These are phyloP conservation scores for Blepharisma japonicum DNA, from an alignment of 73 alveolate genomes.

Conservation along the genomic window DNA sequence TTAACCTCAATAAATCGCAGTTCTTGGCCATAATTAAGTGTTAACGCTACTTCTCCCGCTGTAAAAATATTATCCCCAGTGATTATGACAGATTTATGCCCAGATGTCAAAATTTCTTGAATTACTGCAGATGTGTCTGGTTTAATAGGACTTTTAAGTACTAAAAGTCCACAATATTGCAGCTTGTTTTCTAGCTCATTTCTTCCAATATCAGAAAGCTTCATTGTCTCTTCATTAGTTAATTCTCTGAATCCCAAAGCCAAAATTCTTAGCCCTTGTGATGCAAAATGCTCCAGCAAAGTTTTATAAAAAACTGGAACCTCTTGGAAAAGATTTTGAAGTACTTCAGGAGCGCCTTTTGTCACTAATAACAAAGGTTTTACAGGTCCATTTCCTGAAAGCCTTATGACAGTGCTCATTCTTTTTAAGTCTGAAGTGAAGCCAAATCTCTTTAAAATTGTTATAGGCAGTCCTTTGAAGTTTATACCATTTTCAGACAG, in stretches of 20 bases:
- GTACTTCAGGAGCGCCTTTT: constrained; percentile 96
- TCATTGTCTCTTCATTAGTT: constrained; percentile 72
- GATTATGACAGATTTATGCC: constrained; percentile 79
- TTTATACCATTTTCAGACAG: constrained; percentile 46
- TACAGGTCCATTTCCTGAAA: constrained; percentile 62
- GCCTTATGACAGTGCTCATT: constrained; percentile 80
- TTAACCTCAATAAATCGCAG: constrained; percentile 12
- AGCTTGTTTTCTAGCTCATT: constrained; percentile 84
- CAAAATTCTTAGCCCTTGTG: constrained; percentile 88
- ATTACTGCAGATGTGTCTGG: constrained; percentile 75
- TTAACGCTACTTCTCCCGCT: constrained; percentile 86
- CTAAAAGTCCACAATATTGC: constrained; percentile 84
- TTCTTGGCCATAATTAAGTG: constrained; percentile 52
- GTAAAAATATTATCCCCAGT: constrained; percentile 95
- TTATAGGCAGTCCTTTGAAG: constrained; percentile 60
- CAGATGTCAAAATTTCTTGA: constrained; percentile 63
- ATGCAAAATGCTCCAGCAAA: constrained; percentile 62
- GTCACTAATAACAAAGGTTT: constrained; percentile 65
- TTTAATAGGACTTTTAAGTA: constrained; percentile 90
- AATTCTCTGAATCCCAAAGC: constrained; percentile 41
- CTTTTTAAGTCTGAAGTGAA: constrained; percentile 90
- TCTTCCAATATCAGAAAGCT: constrained; percentile 64
- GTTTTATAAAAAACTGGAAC: constrained; percentile 71
- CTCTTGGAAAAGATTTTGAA: constrained; percentile 60
- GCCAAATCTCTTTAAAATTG: constrained; percentile 70